These are phyloP conservation scores for Trametes meyenii DNA, from an alignment of 768 basidiomycete genomes.

Conservation along the genomic window DNA sequence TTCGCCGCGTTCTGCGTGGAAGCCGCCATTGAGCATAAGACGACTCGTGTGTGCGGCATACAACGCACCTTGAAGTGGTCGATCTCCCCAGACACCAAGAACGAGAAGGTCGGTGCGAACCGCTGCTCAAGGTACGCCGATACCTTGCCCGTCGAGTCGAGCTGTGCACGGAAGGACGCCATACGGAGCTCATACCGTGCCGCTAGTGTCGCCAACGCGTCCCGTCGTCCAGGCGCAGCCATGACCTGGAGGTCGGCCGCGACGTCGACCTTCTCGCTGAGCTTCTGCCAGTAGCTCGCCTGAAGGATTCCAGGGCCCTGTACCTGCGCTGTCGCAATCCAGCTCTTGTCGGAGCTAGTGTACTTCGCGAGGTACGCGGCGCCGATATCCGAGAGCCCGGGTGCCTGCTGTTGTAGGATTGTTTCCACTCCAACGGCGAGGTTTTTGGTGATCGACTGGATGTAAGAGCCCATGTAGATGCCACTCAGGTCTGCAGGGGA, in stretches of 20 bases:
- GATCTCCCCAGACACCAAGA: conserved; percentile 94
- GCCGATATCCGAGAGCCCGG: conserved; percentile 67
- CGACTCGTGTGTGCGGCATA: conserved; percentile 1
- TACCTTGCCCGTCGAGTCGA: conserved; percentile 95
- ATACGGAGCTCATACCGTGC: conserved; percentile 96
- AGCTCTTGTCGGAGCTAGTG: conserved; percentile 69
- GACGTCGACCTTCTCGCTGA: conserved; percentile 96
- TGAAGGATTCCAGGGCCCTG: conserved; percentile 83
- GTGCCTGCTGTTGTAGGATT: conserved; percentile 78
- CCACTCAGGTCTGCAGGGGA: conserved; percentile 86
- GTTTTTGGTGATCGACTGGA: conserved; percentile 91
- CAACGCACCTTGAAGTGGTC: conserved; percentile 91
- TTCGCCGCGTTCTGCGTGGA: conserved; percentile 80
- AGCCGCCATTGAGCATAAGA: not conserved
- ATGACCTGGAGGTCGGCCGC: conserved; percentile 90
- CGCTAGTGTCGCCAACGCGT: conserved; percentile 91
- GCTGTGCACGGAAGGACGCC: conserved; percentile 91
- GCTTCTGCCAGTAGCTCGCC: conserved; percentile 95
- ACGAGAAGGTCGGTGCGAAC: conserved; percentile 93
- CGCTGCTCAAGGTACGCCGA: conserved; percentile 94
- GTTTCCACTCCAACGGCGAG: conserved; percentile 87
- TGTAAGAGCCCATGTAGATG: conserved; percentile 88
- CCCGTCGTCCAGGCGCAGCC: conserved; percentile 77
- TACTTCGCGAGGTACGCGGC: conserved; percentile 83
- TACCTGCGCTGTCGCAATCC: conserved; percentile 93